These are phyloP conservation scores for Aechmea fasciata DNA, from an alignment of 176 grass and related monocot genomes.

Conservation along the genomic window DNA sequence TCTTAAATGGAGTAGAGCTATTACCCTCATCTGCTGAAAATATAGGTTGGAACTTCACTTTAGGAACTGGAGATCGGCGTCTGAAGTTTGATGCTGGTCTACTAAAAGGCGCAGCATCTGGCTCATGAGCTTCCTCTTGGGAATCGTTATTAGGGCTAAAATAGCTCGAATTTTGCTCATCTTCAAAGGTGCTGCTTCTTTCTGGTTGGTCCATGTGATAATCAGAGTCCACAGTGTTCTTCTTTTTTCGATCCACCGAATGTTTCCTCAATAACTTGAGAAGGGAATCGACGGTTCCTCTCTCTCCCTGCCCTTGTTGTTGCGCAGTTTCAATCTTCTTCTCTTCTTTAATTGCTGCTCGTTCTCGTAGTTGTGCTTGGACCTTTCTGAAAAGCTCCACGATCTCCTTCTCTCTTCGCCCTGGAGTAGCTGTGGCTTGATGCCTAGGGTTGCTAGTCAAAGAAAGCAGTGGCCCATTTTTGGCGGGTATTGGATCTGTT, in stretches of 20 bases:
- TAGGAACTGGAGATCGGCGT: slow-evolving; percentile 48
- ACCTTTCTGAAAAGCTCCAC: slow-evolving; percentile 73
- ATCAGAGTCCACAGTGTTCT: slow-evolving; percentile 28
- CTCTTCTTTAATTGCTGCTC: slow-evolving; percentile 33
- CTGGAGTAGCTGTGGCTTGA: slow-evolving; percentile 36
- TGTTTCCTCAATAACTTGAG: slow-evolving; percentile 63
- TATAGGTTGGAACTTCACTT: slow-evolving; percentile 50
- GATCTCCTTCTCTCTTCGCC: slow-evolving; percentile 60
- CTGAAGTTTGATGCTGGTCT: slow-evolving; percentile 40
- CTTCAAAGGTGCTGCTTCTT: slow-evolving; percentile 36
- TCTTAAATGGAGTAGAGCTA: not conserved
- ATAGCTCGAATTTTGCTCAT: slow-evolving; percentile 29
- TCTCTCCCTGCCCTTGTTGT: slow-evolving; percentile 45
- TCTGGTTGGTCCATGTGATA: slow-evolving; percentile 27
- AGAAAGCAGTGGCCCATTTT: slow-evolving; percentile 55
- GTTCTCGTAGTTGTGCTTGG: slow-evolving; percentile 46
- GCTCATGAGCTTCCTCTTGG: slow-evolving; percentile 25
- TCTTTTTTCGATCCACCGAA: slow-evolving; percentile 41
- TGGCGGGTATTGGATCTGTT: slow-evolving; percentile 37
- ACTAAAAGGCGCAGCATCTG: slow-evolving; percentile 22
- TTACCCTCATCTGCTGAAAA: slow-evolving; percentile 22
- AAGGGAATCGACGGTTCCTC: slow-evolving; percentile 48
- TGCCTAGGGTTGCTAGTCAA: slow-evolving; percentile 28
- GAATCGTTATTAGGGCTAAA: slow-evolving; percentile 23
- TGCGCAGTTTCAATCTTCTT: slow-evolving; percentile 55